These are phyloP conservation scores for Clitopilus passeckerianus DNA, from an alignment of 768 basidiomycete species.

Conservation along the genomic window DNA sequence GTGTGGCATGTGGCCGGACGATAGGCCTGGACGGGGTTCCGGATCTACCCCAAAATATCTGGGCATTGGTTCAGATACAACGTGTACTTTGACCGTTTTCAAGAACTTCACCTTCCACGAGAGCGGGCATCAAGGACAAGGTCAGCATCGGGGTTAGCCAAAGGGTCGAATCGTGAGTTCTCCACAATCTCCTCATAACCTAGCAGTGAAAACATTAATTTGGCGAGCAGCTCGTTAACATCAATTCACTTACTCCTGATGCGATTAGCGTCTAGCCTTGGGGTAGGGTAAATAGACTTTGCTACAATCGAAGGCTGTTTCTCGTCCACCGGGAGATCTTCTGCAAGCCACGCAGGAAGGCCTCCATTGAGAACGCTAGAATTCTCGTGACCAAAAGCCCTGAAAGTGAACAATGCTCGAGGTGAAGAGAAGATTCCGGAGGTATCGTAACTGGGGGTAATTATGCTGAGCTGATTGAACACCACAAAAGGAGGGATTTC, in stretches of 20 bases:
- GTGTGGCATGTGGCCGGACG: conserved; percentile 90
- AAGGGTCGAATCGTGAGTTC: conserved; percentile 53
- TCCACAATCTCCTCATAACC: conserved; percentile 78
- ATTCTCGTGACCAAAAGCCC: conserved; percentile 81
- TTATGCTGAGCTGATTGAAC: background rate
- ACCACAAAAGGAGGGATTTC: conserved; percentile 13
- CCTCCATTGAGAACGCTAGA: conserved; percentile 94
- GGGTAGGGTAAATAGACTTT: conserved; percentile 42
- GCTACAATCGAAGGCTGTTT: conserved; percentile 22
- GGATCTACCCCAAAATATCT: conserved; percentile 81
- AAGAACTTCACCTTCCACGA: conserved; percentile 56
- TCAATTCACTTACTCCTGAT: conserved; percentile 44
- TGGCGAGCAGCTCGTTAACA: background rate
- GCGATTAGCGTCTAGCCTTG: conserved; percentile 41
- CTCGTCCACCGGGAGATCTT: conserved; percentile 52
- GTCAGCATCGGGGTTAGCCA: conserved; percentile 41
- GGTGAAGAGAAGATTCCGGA: conserved; percentile 91
- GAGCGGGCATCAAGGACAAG: conserved; percentile 88
- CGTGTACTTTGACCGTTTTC: conserved; percentile 1
- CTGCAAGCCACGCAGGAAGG: conserved; percentile 73
- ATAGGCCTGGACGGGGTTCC: conserved; percentile 84
- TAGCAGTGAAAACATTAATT: conserved; percentile 23
- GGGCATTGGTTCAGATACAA: background rate
- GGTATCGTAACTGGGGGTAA: conserved; percentile 71
- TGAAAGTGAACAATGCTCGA: conserved; percentile 91